Base-by-base conservation (phyloP, 2,329 filamentous ascomycete species). In the Ceratocystis diversiconidia region DNA sequence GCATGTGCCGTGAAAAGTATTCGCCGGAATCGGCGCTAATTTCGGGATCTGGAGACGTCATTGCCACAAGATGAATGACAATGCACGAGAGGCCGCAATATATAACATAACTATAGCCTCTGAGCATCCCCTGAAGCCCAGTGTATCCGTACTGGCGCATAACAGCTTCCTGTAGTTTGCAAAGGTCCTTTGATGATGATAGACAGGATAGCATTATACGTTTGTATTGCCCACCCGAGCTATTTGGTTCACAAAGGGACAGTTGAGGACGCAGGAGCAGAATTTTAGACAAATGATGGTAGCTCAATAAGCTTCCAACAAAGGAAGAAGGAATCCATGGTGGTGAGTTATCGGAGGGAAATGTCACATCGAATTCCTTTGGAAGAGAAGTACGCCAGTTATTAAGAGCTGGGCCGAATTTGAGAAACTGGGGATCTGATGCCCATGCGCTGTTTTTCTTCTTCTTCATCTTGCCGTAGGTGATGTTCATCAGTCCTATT, bases 91-190 rank as follows among this genome's bases (percentile, higher is more conserved):
- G 78, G 30, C 96, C 85, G 65, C 87, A 85, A 72, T 97, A 97
- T n/a, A 97, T 90, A 5, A 90, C 90, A 72, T 96, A 97, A 75
- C 92, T 96, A 73, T 95, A 91, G 48, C 92, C 92, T 70, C 92
- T 83, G 72, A 92, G 87, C 92, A 96, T 96, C 76, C 87, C 95
- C 70, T 94, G 81, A 17, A 97, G 79, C 0, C 92, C 92, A 17
- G 83, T 83, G 68, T 96, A 78, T 2, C 91, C 90, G 73, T 86
- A 95, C 0, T 83, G 82, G 64, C 87, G 82, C 67, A 95, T 72
- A 44, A 95, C 84, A 1, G 87, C 87, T 75, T 97, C 92, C 72
- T 96, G 91, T 5, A 96, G 75, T 67, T 89, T 85, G 75, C 92
- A 96, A 62, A 97, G 80, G 50, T 82, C 83, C 74, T 94, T 95